Evolutionary conservation across 768 basidiomycete genomes (phyloP).

Genomic region (Phylloporus arenicola): DNA sequence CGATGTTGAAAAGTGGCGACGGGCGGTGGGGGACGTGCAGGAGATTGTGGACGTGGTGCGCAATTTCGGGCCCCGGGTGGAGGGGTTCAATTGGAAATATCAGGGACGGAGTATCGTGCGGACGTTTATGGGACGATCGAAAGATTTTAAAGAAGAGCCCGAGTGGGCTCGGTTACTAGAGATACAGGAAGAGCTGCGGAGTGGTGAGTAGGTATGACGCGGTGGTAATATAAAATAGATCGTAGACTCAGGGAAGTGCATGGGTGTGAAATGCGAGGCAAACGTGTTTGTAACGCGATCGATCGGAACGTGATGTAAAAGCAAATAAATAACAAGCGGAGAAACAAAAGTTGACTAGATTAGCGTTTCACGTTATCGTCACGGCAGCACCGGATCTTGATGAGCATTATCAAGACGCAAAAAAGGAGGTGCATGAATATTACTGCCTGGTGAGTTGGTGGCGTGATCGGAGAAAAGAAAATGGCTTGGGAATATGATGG

Average conservation of each 20-base stretch:
- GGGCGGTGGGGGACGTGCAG: slow-evolving; percentile 72
- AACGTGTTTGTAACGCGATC: background rate
- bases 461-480: slow-evolving; percentile 4
- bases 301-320: slow-evolving; percentile 9
- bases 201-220: slow-evolving; percentile 8
- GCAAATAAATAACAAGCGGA: background rate
- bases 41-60: slow-evolving; percentile 79
- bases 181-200: slow-evolving; percentile 37
- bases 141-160: slow-evolving; percentile 83
- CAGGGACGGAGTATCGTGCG: slow-evolving; percentile 84
- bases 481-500: slow-evolving; percentile 1
- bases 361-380: slow-evolving; percentile 16
- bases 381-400: slow-evolving; percentile 3
- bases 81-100: slow-evolving; percentile 67
- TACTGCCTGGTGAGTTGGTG: background rate
- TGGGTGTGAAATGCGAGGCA: background rate
- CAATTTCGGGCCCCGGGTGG: slow-evolving; percentile 74
- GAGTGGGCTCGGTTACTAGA: slow-evolving; percentile 71
- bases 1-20: slow-evolving; percentile 63
- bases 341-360: background rate
- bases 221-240: slow-evolving; percentile 18
- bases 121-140: slow-evolving; percentile 83
- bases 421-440: background rate
- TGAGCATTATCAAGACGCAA: background rate
- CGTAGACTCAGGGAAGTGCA: background rate